These are phyloP conservation scores for Nannochloris sp. DNA, from an alignment of 139 green algal species.

Conservation along the genomic window DNA sequence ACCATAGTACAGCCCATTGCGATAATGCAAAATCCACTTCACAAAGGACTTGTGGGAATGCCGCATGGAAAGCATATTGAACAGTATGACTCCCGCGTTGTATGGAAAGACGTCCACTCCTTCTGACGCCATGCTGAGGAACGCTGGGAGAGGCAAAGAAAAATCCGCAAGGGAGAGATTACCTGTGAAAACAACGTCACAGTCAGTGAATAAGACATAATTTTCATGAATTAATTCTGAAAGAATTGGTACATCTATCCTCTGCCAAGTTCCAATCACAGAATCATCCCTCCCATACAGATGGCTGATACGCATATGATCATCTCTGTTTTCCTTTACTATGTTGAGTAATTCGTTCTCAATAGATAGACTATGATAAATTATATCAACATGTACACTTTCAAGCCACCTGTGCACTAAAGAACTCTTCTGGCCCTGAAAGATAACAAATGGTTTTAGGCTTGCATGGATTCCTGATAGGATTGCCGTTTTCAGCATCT, in stretches of 20 bases:
- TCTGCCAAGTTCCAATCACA: neutral
- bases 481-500: neutral
- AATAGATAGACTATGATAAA: no score
- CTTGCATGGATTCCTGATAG: neutral
- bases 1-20: no score
- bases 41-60: neutral
- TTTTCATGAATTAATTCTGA: neutral
- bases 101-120: neutral
- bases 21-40: neutral
- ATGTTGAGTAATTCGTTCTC: neutral
- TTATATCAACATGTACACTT: neutral
- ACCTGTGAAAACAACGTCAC: neutral
- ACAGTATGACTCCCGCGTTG: neutral
- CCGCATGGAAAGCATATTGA: neutral
- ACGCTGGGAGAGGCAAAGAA: neutral
- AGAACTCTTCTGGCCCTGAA: neutral
- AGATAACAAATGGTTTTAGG: neutral
- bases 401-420: neutral
- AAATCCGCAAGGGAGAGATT: neutral
- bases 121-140: neutral
- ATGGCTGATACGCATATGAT: neutral
- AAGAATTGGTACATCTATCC: neutral
- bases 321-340: neutral
- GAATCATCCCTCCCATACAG: neutral
- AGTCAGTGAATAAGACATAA: neutral